Base-by-base conservation (phyloP, 306 rosid genomes). In the Glycine latifolia region DNA sequence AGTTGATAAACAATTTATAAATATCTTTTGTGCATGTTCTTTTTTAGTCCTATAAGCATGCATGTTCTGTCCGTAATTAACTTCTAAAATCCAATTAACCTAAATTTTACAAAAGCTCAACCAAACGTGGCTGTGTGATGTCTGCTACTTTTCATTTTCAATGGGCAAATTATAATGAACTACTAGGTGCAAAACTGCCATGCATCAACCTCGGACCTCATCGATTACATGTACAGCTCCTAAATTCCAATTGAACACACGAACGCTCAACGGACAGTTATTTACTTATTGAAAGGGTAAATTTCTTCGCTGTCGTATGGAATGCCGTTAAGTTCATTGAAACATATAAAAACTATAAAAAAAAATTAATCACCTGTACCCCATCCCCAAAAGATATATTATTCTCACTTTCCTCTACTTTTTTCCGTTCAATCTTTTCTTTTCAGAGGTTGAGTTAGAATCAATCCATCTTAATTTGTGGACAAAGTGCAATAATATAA, bases 291-390 rank as follows among this genome's bases (percentile, higher is more conserved):
- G 31, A 26, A 33, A 35, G 31, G 44, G 3, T 20, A 48, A 46
- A 37, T 65, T 8, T 33, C 14, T 66, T 7, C 10, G 89, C 59
- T 86, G 75, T 73, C 86, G 81, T 48, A 82, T 73, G 2, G 66
- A 78, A 75, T 83, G 90, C 80, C 79, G 87, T 41, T 70, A 80
- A 73, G 85, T 69, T 39, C 47, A 81, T 47, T 60, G 48, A 49
- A 52, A 26, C 69, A 75, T 7, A 79, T n/a, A 43, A 43, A 43
- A 26, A 26, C 31, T 26, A 26, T 26, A 26, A 0, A 26, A 26
- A 26, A 31, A 67, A 26, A 26, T 10, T 69, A 78, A 43, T 41
- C n/a, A 17, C 58, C 0, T 33, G 6, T 35, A 6, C 71, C 33
- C 7, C 0, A 26, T 26, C 31, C 11, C 11, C 0, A 2, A 12